phyloP scores from a whole-genome alignment of 1,284 basidiomycete genomes.

The Ceratorhiza oryzae-sativae region DNA sequence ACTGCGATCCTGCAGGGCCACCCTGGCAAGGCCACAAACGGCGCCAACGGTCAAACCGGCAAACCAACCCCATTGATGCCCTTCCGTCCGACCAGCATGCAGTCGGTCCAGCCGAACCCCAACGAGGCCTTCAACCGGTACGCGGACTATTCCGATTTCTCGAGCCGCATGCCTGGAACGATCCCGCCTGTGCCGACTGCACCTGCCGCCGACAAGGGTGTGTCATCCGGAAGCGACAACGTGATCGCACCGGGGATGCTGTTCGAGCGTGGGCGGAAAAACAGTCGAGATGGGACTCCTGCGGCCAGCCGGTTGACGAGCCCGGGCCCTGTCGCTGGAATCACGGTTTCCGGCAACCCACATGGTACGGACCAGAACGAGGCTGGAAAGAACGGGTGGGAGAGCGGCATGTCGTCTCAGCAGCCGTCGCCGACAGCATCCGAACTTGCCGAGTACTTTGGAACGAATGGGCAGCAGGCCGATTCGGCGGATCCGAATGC shows the following conservation, averaged over 20 bases:
- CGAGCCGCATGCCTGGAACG: slow-evolving; percentile 66
- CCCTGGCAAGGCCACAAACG: slow-evolving; percentile 1
- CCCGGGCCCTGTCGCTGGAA: slow-evolving; percentile 38
- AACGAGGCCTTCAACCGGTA: slow-evolving; percentile 54
- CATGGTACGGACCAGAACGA: slow-evolving; percentile 29
- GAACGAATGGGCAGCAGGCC: slow-evolving; percentile 39
- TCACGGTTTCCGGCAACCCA: slow-evolving; percentile 34
- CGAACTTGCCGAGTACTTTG: slow-evolving; percentile 42
- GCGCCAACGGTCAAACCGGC: slow-evolving; percentile 16
- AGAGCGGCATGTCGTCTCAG: slow-evolving; percentile 38
- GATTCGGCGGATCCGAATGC: neutral
- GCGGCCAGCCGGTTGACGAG: slow-evolving; percentile 34
- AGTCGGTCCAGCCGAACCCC: slow-evolving; percentile 23
- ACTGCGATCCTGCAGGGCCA: slow-evolving; percentile 53
- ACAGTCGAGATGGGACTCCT: slow-evolving; percentile 51
- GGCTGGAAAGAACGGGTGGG: slow-evolving; percentile 9
- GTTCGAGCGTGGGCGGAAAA: slow-evolving; percentile 46
- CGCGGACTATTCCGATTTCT: slow-evolving; percentile 68
- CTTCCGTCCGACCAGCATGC: slow-evolving; percentile 35
- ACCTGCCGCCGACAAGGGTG: slow-evolving; percentile 43
- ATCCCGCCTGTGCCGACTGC: slow-evolving; percentile 47
- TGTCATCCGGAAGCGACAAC: slow-evolving; percentile 50
- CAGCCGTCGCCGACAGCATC: slow-evolving; percentile 41
- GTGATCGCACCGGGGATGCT: slow-evolving; percentile 73
- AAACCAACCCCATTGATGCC: slow-evolving; percentile 43